Conservation (phyloP, 495 filamentous ascomycete genomes). For the Penicillium argentinense region DNA sequence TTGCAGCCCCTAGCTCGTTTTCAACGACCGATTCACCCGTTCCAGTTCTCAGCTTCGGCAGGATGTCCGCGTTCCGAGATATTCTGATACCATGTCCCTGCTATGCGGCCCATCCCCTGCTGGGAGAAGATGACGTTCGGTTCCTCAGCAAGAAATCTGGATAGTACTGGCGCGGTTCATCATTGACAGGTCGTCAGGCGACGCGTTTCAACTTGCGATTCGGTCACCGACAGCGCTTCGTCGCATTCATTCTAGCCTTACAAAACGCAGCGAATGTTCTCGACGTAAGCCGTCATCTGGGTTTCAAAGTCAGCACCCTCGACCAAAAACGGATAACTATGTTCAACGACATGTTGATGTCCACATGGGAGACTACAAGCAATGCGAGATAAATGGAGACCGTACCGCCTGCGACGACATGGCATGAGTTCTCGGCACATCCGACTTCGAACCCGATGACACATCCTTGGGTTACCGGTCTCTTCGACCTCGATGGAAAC, state of each 20-base stretch:
- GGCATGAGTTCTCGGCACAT: neutral
- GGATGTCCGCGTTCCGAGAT: constrained; percentile 6
- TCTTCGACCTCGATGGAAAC: constrained; percentile 58
- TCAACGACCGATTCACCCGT: neutral
- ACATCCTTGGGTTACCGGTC: neutral
- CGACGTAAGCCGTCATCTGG: neutral
- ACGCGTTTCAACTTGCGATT: neutral
- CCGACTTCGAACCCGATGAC: neutral
- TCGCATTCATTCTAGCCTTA: constrained; percentile 1
- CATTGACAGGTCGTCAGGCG: neutral
- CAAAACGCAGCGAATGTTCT: constrained; percentile 3
- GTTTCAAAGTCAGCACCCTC: neutral
- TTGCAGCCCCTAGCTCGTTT: neutral
- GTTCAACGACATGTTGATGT: constrained; percentile 9
- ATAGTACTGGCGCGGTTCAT: constrained; percentile 3
- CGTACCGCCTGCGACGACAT: neutral
- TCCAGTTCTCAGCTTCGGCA: constrained; percentile 1
- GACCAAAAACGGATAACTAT: neutral
- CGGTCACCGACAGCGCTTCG: constrained; percentile 3
- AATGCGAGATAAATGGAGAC: neutral
- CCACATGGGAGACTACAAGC: neutral
- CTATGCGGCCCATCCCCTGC: neutral
- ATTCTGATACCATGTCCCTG: constrained; percentile 5
- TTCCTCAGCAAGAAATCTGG: constrained; percentile 4
- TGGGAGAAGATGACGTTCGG: neutral